A percentile compares a stretch with the other conserved stretches of the same genome.
These are phyloP conservation scores for Bryoglossum gracile DNA, from an alignment of 495 filamentous ascomycete genomes.

Conservation along the genomic window DNA sequence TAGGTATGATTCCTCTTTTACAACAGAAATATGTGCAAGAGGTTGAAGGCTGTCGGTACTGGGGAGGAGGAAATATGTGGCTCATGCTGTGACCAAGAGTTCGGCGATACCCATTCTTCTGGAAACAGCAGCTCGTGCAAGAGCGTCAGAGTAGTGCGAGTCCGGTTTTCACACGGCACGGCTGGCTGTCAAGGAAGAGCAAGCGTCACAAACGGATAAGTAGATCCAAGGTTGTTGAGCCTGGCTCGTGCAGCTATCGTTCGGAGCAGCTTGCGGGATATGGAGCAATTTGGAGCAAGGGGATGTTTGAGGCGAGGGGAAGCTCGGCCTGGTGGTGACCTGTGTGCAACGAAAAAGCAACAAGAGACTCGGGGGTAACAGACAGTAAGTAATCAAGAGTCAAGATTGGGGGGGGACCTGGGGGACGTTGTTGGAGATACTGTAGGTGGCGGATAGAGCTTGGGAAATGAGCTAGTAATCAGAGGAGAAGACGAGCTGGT, in stretches of 20 bases:
- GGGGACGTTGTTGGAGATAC: background rate
- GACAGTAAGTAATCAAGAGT: background rate
- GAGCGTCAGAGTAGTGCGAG: background rate
- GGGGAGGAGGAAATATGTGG: constrained; percentile 16
- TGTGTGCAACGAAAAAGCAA: background rate
- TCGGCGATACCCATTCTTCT: constrained; percentile 24
- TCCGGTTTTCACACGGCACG: constrained; percentile 10
- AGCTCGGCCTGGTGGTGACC: background rate
- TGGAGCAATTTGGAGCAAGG: constrained; percentile 15
- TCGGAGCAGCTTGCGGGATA: constrained; percentile 13
- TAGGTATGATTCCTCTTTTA: background rate
- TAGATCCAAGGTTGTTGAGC: constrained; percentile 17
- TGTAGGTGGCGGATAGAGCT: background rate
- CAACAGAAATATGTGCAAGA: constrained; percentile 1
- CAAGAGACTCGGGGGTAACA: background rate
- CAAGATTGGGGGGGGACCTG: background rate
- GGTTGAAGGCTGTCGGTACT: constrained; percentile 18
- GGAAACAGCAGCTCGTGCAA: constrained; percentile 23
- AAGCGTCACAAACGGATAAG: constrained; percentile 18
- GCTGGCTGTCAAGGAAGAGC: constrained; percentile 8
- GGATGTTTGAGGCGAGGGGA: constrained; percentile 14
- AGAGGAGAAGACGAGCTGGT: no score
- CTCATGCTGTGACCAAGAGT: constrained; percentile 21
- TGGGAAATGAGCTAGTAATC: no score
- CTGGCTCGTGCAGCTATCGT: constrained; percentile 18